Evolutionary conservation across 441 rosid species (phyloP), one percentile per base, ranked within the genome.

Genomic region (Populus hybrid): DNA sequence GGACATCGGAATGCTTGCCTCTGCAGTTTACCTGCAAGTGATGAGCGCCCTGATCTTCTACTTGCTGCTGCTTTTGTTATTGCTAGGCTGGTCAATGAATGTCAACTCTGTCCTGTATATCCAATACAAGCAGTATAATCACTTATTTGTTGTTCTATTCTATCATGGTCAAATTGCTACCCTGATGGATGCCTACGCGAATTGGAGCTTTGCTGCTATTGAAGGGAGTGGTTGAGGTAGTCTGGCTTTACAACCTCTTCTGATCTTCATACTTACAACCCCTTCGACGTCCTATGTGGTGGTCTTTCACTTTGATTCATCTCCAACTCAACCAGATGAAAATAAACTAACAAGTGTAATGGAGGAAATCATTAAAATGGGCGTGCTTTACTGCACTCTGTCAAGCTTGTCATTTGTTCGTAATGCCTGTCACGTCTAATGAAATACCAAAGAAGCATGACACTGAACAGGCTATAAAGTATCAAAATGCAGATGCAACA

Each of bases 211-310:
- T 71, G 94, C 94, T 0, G 76, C 84, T 53, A 85, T 88, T 46
- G 61, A 89, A 75, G 93, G 97, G 16, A 76, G 70, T 3, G 97
- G 98, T 36, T 93, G 97, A 95, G 92, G 91, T 64, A 90, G 95
- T 91, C 53, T 93, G 94, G 95, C 82, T 88, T 23, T 88, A 86
- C 73, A 91, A 89, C 82, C 30, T 89, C 61, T 75, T 84, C 32
- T 85, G 88, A 2, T 93, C 86, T 64, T 89, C 79, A 95, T 94
- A 32, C 92, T 88, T 12, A 91, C 57, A 4, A 46, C 6, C 57
- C 1, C 57, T 46, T 46, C 57, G 57, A 4, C 57, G 57, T 53
- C 61, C n/a, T 6, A 53, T 16, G 61, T 42, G 50, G 14, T 11
- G 50, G 50, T 42, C 50, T 42, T 42, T 3, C 14, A 11, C 50